These are phyloP conservation scores for sorghum (Sorghum bicolor) DNA, from an alignment of 176 grass and related monocot species.

Conservation along the genomic window DNA sequence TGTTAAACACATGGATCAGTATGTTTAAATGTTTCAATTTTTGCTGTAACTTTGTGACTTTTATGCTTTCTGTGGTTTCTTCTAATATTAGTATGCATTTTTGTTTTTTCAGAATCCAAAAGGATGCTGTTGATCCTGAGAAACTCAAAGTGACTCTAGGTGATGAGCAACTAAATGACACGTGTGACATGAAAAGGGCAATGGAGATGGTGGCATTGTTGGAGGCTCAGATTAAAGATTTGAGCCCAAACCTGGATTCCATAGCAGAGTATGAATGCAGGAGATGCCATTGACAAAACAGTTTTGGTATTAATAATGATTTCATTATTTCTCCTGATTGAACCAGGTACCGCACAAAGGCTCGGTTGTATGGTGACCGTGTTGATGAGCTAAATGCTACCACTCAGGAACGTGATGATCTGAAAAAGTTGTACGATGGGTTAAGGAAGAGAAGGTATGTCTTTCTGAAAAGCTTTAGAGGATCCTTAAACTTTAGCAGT, in stretches of 20 bases:
- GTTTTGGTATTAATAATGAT: constrained; percentile 6
- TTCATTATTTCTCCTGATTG: constrained; percentile 35
- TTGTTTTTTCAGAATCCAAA: constrained; percentile 68
- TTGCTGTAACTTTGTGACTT: background rate
- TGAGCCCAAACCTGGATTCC: constrained; percentile 95
- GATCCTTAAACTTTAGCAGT: background rate
- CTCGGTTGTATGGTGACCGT: constrained; percentile 61
- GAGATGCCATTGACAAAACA: background rate
- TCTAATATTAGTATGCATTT: background rate
- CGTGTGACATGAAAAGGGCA: constrained; percentile 74
- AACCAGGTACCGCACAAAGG: constrained; percentile 70
- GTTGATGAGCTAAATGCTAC: constrained; percentile 80
- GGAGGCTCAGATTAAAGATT: constrained; percentile 89
- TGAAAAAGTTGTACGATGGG: constrained; percentile 80
- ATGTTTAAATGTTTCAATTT: constrained; percentile 36
- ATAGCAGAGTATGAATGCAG: constrained; percentile 77
- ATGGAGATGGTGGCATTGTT: constrained; percentile 82
- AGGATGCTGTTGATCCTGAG: constrained; percentile 79
- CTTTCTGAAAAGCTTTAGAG: background rate
- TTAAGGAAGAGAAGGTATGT: constrained; percentile 76
- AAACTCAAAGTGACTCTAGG: constrained; percentile 73
- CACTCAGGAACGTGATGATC: constrained; percentile 87
- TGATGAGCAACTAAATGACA: constrained; percentile 58
- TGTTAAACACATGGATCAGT: constrained; percentile 85
- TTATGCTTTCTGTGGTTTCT: constrained; percentile 4